Evolutionary conservation across 192 early-diverging fungal genomes (phyloP), one percentile per base, ranked within the genome.

Genomic region (Thamnidium elegans): DNA sequence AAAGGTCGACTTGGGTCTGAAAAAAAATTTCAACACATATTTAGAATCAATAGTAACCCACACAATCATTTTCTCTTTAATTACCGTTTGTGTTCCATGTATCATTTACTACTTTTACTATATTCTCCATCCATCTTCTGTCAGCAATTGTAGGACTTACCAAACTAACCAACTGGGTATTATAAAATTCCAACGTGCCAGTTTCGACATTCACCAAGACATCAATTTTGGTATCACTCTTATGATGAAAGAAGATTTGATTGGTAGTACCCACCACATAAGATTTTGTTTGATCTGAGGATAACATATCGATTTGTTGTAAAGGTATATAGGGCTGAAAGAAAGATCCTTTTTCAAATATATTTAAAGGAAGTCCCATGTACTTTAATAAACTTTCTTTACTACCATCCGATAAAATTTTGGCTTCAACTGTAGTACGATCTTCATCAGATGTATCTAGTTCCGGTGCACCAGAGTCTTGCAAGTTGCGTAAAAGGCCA

Each of bases 321-420:
- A 92, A 69, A 13, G 91, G 91, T 55, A 92, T 78, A 66, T 92
- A 92, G 11, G 91, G 91, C 55, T 91, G 91, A 63, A 90, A 92
- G 55, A 92, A 91, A 0, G 79, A 83, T 1, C 87, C 89, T 84
- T 83, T 80, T 30, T 78, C 83, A 69, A 86, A 86, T 6, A 86
- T 68, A 20, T 78, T 68, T 15, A 88, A 62, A 20, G 87, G 87
- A 13, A 88, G 58, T 19, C 87, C 87, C 62, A 85, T 72, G 30
- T 78, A 82, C n/a, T 68, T 67, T 52, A 82, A 72, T 10, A 82
- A 54, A 11, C 69, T 77, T 9, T 65, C 71, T 59, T 82, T 82
- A 26, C 71, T 68, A 15, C 76, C 77, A 14, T 70, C 76, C 11
- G 68, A 60, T 1, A 76, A 56, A 15, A 67, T 73, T 36, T 74